phyloP scores from a whole-genome alignment of 495 filamentous ascomycete genomes.

The Darksidea phi region DNA sequence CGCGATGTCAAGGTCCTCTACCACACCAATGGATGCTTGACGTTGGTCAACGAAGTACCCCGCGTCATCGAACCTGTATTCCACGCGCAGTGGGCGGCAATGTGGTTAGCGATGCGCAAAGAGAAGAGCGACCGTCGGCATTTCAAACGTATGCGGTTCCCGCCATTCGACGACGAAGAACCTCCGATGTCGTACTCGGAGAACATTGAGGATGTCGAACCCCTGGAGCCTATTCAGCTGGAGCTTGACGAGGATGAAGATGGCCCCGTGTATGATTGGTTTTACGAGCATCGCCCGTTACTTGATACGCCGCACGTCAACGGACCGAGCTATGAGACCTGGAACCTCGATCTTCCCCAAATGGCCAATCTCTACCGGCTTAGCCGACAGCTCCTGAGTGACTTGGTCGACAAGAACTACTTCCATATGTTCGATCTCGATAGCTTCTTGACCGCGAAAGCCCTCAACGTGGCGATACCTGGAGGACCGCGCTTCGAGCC shows the following conservation, averaged over 20 bases:
- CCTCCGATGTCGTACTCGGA: conserved; percentile 97
- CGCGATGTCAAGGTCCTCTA: conserved; percentile 97
- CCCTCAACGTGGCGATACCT: conserved; percentile 93
- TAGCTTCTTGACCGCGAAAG: conserved; percentile 95
- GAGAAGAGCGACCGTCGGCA: conserved; percentile 95
- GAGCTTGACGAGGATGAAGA: conserved; percentile 97
- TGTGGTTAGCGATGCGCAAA: conserved; percentile 98
- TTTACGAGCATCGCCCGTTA: conserved; percentile 93
- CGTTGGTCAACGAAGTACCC: conserved; percentile 94
- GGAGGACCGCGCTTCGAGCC: conserved; percentile 97
- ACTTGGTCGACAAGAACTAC: conserved; percentile 94
- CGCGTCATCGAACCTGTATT: conserved; percentile 98
- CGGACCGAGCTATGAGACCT: conserved; percentile 92
- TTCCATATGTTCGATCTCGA: conserved; percentile 97
- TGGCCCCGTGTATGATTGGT: conserved; percentile 87
- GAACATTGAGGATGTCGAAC: conserved; percentile 98
- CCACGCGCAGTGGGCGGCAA: conserved; percentile 98
- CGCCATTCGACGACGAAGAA: conserved; percentile 98
- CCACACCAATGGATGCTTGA: conserved; percentile 96
- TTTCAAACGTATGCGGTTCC: conserved; percentile 99
- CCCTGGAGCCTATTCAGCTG: conserved; percentile 97
- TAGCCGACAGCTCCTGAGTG: conserved; percentile 86
- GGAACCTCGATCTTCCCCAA: conserved; percentile 92
- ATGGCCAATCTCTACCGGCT: conserved; percentile 95
- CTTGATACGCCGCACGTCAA: conserved; percentile 92